These are phyloP conservation scores for Agroathelia rolfsii DNA, from an alignment of 1,284 basidiomycete genomes.

Conservation along the genomic window DNA sequence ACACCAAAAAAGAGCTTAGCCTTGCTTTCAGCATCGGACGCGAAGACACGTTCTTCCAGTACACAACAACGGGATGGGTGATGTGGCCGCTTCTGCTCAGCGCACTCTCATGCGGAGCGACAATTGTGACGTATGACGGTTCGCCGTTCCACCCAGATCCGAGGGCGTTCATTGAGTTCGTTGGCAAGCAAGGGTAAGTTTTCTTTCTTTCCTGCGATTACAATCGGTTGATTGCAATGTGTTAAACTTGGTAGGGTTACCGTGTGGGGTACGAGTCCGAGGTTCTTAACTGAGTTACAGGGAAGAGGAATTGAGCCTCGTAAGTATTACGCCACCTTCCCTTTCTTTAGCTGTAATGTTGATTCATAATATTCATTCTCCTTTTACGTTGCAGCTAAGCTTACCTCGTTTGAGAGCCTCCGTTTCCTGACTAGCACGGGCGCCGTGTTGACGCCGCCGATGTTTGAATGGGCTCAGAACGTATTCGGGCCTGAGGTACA, in stretches of 20 bases:
- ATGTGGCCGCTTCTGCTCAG: constrained; percentile 61
- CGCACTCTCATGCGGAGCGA: constrained; percentile 41
- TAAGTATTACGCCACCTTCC: too few species aligned
- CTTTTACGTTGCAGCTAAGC: constrained; percentile 22
- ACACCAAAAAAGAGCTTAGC: constrained; percentile 46
- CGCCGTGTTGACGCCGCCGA: constrained; percentile 66
- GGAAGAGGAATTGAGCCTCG: constrained; percentile 43
- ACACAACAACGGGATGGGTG: constrained; percentile 71
- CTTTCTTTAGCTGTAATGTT: constrained; percentile 10
- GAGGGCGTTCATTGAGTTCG: constrained; percentile 44
- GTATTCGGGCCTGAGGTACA: constrained; percentile 59
- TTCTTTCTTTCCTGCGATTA: too few species aligned
- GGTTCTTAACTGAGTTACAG: constrained; percentile 57
- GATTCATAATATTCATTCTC: too few species aligned
- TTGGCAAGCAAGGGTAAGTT: constrained; percentile 47
- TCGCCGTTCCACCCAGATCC: constrained; percentile 59
- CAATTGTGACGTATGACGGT: constrained; percentile 55
- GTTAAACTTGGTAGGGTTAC: constrained; percentile 33
- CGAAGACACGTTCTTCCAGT: constrained; percentile 59
- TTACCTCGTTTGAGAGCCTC: constrained; percentile 45
- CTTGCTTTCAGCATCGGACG: constrained; percentile 31
- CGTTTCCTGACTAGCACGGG: constrained; percentile 63
- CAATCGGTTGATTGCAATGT: not conserved
- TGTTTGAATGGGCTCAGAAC: constrained; percentile 71
- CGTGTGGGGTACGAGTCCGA: constrained; percentile 51